Conservation (phyloP, 495 filamentous ascomycete species). For the Penicillium taxi region DNA sequence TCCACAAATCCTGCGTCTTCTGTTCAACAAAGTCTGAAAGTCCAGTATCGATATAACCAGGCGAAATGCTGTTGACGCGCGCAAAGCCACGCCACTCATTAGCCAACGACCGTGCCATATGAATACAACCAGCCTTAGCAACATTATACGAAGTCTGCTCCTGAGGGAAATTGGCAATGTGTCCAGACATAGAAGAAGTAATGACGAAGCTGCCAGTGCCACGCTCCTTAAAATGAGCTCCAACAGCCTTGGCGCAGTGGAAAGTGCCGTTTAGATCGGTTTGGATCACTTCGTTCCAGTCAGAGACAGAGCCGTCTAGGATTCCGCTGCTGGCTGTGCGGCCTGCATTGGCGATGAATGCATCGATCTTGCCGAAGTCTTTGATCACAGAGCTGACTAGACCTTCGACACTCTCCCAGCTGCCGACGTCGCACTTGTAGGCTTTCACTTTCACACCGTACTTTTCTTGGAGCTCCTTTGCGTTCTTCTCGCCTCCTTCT, state of each 20-base stretch:
- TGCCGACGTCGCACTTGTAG: slow-evolving; percentile 51
- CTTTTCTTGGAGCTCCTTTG: slow-evolving; percentile 46
- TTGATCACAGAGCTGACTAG: slow-evolving; percentile 47
- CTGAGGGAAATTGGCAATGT: slow-evolving; percentile 71
- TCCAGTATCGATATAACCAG: slow-evolving; percentile 75
- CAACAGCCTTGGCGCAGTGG: slow-evolving; percentile 62
- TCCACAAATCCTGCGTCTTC: slow-evolving; percentile 64
- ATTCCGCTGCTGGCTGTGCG: slow-evolving; percentile 54
- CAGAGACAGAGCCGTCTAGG: slow-evolving; percentile 54
- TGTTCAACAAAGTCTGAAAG: slow-evolving; percentile 65
- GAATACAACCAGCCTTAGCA: slow-evolving; percentile 57
- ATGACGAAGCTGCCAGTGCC: slow-evolving; percentile 55
- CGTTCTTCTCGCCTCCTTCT: slow-evolving; percentile 56
- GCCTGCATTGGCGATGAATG: slow-evolving; percentile 63
- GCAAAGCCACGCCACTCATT: slow-evolving; percentile 77
- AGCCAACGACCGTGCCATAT: slow-evolving; percentile 53
- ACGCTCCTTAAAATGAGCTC: slow-evolving; percentile 54
- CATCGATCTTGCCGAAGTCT: slow-evolving; percentile 59
- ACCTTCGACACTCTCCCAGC: slow-evolving; percentile 43
- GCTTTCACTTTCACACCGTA: slow-evolving; percentile 62
- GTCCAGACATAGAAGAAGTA: slow-evolving; percentile 61
- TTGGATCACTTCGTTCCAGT: slow-evolving; percentile 61
- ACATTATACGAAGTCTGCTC: slow-evolving; percentile 78
- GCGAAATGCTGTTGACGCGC: slow-evolving; percentile 64
- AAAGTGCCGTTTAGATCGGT: slow-evolving; percentile 57